Evolutionary conservation across 2,329 filamentous ascomycete species (phyloP).

Genomic region (Ilyonectria robusta): DNA sequence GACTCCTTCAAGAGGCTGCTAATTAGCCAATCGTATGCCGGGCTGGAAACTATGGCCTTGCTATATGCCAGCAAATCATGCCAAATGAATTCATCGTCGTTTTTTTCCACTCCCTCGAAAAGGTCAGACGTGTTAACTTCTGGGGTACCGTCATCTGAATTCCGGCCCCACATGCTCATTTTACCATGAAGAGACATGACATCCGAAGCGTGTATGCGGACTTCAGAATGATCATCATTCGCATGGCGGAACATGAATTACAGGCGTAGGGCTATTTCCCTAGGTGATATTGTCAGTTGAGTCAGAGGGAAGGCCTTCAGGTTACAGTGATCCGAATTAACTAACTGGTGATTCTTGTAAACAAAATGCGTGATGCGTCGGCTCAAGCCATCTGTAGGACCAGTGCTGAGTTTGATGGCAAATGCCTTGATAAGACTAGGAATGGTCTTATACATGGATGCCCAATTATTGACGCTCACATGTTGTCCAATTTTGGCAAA

Average conservation of each 20-base stretch:
- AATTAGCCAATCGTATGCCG: conserved; percentile 12
- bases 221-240: background rate
- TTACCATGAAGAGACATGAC: conserved; percentile 9
- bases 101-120: conserved; percentile 5
- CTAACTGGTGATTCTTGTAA: conserved; percentile 3
- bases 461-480: background rate
- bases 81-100: background rate
- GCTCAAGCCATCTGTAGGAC: background rate
- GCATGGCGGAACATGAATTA: background rate
- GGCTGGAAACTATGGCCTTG: background rate
- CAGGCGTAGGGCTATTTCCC: background rate
- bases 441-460: background rate
- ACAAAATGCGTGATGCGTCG: conserved; percentile 1
- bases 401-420: background rate
- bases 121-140: background rate
- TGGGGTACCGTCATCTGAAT: background rate
- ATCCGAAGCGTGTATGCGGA: background rate
- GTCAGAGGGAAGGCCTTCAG: background rate
- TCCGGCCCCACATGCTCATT: conserved; percentile 6
- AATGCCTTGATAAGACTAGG: conserved; percentile 10
- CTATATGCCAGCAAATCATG: background rate
- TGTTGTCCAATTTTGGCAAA: background rate
- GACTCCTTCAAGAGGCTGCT: background rate
- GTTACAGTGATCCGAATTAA: background rate
- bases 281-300: background rate